Percentiles rank a stretch among this genome's conserved stretches.
Evolutionary conservation across 2,329 filamentous ascomycete genomes (phyloP).

Genomic region (Fusarium incarnatum): DNA sequence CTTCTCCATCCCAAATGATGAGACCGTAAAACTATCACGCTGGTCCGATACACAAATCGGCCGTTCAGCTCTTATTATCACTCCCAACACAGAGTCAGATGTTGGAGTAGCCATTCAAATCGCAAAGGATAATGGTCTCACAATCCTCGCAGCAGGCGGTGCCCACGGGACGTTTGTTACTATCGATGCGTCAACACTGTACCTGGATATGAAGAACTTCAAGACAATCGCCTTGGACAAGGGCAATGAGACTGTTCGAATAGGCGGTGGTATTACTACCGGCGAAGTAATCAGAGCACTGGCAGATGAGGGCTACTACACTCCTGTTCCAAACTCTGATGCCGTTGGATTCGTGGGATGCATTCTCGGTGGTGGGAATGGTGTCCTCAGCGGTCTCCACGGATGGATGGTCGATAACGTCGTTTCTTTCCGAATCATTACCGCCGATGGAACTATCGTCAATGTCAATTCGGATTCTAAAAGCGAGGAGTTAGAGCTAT

Average conservation of each 20-base stretch:
- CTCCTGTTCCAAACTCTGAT: slow-evolving; percentile 45
- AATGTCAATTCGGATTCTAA: slow-evolving; percentile 28
- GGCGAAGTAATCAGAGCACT: slow-evolving; percentile 46
- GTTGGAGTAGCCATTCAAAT: slow-evolving; percentile 44
- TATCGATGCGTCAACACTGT: slow-evolving; percentile 46
- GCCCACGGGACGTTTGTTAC: slow-evolving; percentile 48
- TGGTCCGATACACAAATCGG: slow-evolving; percentile 50
- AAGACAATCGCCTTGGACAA: slow-evolving; percentile 47
- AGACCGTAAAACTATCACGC: slow-evolving; percentile 26
- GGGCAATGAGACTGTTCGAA: slow-evolving; percentile 32
- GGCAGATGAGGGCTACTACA: slow-evolving; percentile 48
- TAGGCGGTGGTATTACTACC: slow-evolving; percentile 48
- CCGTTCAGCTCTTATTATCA: slow-evolving; percentile 46
- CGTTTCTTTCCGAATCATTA: slow-evolving; percentile 46
- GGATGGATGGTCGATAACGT: slow-evolving; percentile 52
- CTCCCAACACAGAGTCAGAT: slow-evolving; percentile 47
- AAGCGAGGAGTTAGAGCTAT: slow-evolving; percentile 45
- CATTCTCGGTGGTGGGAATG: slow-evolving; percentile 47
- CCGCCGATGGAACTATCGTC: slow-evolving; percentile 25
- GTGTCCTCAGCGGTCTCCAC: slow-evolving; percentile 46
- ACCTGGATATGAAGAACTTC: slow-evolving; percentile 51
- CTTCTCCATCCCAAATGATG: neutral
- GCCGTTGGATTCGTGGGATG: slow-evolving; percentile 46
- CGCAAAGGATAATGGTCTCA: slow-evolving; percentile 46
- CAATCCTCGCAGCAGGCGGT: slow-evolving; percentile 47